Base-by-base conservation (phyloP, 2,329 filamentous ascomycete species). In the Colletotrichum gigasporum region DNA sequence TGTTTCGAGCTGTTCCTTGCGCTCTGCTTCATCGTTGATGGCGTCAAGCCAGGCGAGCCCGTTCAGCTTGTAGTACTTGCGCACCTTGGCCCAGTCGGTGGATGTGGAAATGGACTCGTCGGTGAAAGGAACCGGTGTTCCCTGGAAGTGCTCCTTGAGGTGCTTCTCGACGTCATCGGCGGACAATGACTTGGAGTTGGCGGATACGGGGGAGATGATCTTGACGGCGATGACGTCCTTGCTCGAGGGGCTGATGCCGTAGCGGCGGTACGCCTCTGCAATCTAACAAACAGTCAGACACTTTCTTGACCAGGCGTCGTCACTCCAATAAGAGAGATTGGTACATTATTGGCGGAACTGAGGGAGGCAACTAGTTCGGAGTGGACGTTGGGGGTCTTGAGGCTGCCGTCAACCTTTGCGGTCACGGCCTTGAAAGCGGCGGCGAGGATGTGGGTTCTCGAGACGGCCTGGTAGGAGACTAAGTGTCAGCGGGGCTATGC, bases 31-130 rank as follows among this genome's bases (percentile, higher is more conserved):
- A 56, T 84, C 79, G 65, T 77, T 77, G 8, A 82, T 75, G 16
- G 76, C 75, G 44, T 84, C 80, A 2, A 87, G 71, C 69, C 82
- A 84, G 47, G 80, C 77, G n/a, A 87, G 74, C 7, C 84, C 82
- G 67, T 91, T 91, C 28, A 97, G 79, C 75, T 97, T 97, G 78
- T 97, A 97, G 67, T 92, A 89, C 79, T 97, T 97, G 72, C 87
- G 88, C 30, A 97, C 86, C 72, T 89, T 90, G 20, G 81, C 75
- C 70, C 91, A 75, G 73, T 97, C 92, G 2, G 89, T 86, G 24
- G 87, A 78, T 1, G 76, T 72, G 0, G 78, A 75, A 18, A 97
- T 76, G n/a, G 81, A 82, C 4, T 84, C 85, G 71, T 97, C 90
- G 1, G 86, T 84, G 61, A 93, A 87, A 0, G 83, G 73, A 0